phyloP scores from a whole-genome alignment of 768 basidiomycete genomes.

The Strobilomyces dryophilus region DNA sequence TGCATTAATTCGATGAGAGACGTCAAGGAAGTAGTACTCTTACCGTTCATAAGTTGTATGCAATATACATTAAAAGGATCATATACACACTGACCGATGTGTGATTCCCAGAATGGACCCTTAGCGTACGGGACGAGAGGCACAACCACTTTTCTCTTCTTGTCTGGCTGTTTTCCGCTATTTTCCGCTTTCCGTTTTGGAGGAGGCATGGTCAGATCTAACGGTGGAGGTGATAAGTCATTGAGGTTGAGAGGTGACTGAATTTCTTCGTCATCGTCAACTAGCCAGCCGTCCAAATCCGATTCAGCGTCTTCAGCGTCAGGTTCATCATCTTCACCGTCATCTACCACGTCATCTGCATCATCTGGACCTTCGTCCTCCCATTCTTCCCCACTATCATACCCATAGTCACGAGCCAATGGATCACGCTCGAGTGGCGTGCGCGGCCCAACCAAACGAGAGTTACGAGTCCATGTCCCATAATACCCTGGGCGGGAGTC shows the following conservation, averaged over 20 bases:
- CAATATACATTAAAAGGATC: conserved; percentile 70
- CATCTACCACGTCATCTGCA: conserved; percentile 68
- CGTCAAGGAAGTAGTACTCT: conserved; percentile 15
- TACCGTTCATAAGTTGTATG: conserved; percentile 85
- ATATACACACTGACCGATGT: conserved; percentile 61
- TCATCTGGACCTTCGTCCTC: conserved; percentile 77
- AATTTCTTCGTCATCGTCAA: conserved; percentile 71
- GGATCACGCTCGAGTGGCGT: conserved; percentile 79
- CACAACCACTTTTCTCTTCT: conserved; percentile 74
- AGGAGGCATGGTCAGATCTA: conserved; percentile 34
- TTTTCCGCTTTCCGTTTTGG: conserved; percentile 68
- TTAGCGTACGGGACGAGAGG: conserved; percentile 78
- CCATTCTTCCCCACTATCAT: conserved; percentile 97
- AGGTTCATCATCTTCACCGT: conserved; percentile 61
- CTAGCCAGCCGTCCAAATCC: conserved; percentile 39
- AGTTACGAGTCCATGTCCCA: conserved; percentile 90
- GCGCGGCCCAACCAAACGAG: conserved; percentile 74
- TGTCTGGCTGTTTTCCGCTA: conserved; percentile 41
- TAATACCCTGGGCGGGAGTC: conserved; percentile 90
- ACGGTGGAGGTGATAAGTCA: conserved; percentile 31
- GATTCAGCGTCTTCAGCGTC: conserved; percentile 49
- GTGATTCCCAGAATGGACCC: conserved; percentile 78
- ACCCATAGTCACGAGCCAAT: conserved; percentile 77
- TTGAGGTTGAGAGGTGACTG: conserved; percentile 40
- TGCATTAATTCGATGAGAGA: conserved; percentile 3